Evolutionary conservation across 441 rosid genomes (phyloP).

Genomic region (Aquilaria agallochum): DNA sequence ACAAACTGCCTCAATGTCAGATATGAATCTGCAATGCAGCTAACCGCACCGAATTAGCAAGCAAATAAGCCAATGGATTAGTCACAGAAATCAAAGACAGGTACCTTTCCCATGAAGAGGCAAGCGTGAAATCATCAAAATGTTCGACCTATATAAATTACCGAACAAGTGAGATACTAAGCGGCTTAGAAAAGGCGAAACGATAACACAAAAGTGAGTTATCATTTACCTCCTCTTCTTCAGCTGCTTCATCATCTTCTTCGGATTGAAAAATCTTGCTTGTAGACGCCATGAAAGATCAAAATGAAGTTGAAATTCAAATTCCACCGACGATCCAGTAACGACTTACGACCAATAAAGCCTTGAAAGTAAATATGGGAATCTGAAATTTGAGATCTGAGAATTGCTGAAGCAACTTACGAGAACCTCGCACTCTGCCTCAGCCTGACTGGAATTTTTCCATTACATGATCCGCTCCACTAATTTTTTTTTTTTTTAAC

Average conservation of each 20-base stretch:
- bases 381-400: too few relatives aligned
- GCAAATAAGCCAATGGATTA: conserved; percentile 9
- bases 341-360: too few relatives aligned
- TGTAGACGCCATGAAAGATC: conserved; percentile 61
- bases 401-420: too few relatives aligned
- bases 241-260: conserved; percentile 28
- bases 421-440: too few relatives aligned
- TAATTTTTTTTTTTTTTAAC: too few relatives aligned
- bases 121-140: conserved; percentile 95
- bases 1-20: conserved; percentile 93
- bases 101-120: conserved; percentile 99
- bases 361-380: too few relatives aligned
- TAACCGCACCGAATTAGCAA: conserved; percentile 3
- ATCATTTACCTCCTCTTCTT: conserved; percentile 7
- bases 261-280: conserved; percentile 39
- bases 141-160: conserved; percentile 57
- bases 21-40: conserved; percentile 62
- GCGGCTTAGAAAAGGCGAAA: neutral
- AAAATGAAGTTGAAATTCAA: conserved; percentile 1
- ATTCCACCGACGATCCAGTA: too few relatives aligned
- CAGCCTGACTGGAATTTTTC: too few relatives aligned
- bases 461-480: too few relatives aligned
- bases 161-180: too few relatives aligned
- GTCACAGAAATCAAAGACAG: conserved; percentile 6
- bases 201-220: neutral